phyloP scores from a whole-genome alignment of 352 stramenopile species.

The Phytophthora hybrid region DNA sequence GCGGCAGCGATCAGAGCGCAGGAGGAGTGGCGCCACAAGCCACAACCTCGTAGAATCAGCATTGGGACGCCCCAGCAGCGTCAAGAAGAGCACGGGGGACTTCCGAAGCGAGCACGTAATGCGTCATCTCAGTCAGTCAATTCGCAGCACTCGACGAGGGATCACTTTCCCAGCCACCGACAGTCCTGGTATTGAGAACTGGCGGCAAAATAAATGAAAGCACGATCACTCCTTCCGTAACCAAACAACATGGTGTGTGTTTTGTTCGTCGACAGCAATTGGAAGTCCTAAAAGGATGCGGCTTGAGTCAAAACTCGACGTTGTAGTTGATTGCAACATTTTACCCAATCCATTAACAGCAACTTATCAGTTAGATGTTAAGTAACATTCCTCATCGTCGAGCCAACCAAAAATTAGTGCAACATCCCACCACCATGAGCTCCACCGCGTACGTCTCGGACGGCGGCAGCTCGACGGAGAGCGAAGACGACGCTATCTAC shows the following conservation, averaged over 20 bases:
- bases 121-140: neutral
- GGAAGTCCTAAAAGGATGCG: no score
- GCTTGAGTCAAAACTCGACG: neutral
- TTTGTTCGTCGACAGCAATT: no score
- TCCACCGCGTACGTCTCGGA: constrained; percentile 15
- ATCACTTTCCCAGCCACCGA: neutral
- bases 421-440: constrained; percentile 3
- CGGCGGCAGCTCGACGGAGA: constrained; percentile 34
- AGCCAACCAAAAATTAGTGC: neutral
- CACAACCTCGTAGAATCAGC: neutral
- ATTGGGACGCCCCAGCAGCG: neutral
- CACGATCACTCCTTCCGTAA: no score
- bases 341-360: neutral
- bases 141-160: neutral
- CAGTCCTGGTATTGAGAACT: no score
- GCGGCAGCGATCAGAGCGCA: neutral
- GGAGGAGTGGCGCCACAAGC: neutral
- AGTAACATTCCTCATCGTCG: neutral
- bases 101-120: neutral
- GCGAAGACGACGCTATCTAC: constrained; percentile 20
- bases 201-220: no score
- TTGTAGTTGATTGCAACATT: neutral
- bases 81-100: neutral
- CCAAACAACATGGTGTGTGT: no score
- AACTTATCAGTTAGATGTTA: neutral